Base-by-base conservation (phyloP, 768 basidiomycete genomes). In the Suillus cothurnatus region DNA sequence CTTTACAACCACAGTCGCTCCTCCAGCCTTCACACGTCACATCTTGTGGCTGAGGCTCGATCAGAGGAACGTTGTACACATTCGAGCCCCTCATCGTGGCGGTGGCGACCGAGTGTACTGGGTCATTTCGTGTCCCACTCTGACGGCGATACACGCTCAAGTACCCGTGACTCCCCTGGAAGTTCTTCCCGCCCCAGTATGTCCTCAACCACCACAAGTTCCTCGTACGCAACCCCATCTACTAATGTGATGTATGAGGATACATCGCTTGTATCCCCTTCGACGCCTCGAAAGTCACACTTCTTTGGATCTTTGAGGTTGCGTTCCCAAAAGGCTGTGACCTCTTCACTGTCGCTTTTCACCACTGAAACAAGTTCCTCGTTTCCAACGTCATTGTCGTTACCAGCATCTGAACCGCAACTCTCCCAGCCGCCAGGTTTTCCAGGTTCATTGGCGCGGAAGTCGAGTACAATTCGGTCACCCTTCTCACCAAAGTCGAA, bases 41-140 rank as follows among this genome's bases (percentile, higher is more conserved):
- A 77, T 14, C 72, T 73, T 61, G 71, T 60, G 58, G 43, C 52
- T 50, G 62, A 61, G 12, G 64, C 61, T 36, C 61, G 56, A 23
- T 63, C 63, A 7, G 66, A 59, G 36, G 32, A 36, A 32, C 68
- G 69, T 36, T 69, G 65, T 26, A 17, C 50, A 55, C 70, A 72
- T 34, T 36, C 64, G 19, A 65, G 64, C 39, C 69, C 76, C 58
- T 72, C 77, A 32, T 71, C 79, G 14, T 80, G 84, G 59, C 84
- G 78, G 75, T 88, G 85, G 85, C 82, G 87, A n/a, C 88, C 90
- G 14, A 86, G 83, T 67, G 84, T 91, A 28, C 74, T 90, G 28
- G 87, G 85, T 7, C 86, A 90, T 68, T 91, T 91, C 71, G 78
- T 83, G 34, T 81, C 84, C 62, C 70, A 81, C 61, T 81, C 85